Evolutionary conservation across 352 stramenopile genomes (phyloP).

Genomic region (Phytophthora fragariaefolia): DNA sequence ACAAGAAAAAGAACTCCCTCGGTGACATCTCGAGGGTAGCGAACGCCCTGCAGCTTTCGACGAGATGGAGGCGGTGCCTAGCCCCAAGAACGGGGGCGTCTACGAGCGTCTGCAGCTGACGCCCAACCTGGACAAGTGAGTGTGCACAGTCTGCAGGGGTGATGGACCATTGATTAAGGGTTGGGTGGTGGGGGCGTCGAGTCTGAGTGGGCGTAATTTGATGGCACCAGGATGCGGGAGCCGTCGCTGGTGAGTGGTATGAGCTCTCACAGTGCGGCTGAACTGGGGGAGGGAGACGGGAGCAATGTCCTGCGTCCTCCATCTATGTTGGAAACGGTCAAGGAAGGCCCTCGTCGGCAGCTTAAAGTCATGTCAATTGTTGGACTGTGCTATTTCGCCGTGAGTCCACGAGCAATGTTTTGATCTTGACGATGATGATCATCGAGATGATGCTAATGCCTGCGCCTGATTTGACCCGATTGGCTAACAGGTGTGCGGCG

Average conservation of each 20-base stretch:
- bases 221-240: constrained; percentile 24
- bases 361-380: constrained; percentile 65
- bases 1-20: constrained; percentile 17
- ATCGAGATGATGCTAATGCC: neutral
- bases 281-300: constrained; percentile 36
- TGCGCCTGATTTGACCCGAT: neutral
- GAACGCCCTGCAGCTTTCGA: constrained; percentile 3
- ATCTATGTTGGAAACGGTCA: constrained; percentile 40
- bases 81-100: constrained; percentile 27
- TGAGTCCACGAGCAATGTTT: constrained; percentile 13
- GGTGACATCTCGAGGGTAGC: constrained; percentile 8
- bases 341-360: constrained; percentile 53
- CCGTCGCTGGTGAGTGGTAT: constrained; percentile 28
- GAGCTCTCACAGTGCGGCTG: constrained; percentile 33
- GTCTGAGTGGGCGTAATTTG: constrained; percentile 1
- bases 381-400: constrained; percentile 65
- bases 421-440: neutral
- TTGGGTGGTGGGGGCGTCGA: constrained; percentile 6
- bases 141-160: neutral
- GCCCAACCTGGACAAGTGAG: constrained; percentile 36
- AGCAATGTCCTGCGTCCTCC: constrained; percentile 20
- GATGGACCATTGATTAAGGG: constrained; percentile 27
- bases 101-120: constrained; percentile 37
- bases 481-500: constrained; percentile 35
- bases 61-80: constrained; percentile 33